Percentiles rank a stretch among this genome's conserved stretches.
Conservation (phyloP, 1,284 basidiomycete genomes). For the Abortiporus biennis region DNA sequence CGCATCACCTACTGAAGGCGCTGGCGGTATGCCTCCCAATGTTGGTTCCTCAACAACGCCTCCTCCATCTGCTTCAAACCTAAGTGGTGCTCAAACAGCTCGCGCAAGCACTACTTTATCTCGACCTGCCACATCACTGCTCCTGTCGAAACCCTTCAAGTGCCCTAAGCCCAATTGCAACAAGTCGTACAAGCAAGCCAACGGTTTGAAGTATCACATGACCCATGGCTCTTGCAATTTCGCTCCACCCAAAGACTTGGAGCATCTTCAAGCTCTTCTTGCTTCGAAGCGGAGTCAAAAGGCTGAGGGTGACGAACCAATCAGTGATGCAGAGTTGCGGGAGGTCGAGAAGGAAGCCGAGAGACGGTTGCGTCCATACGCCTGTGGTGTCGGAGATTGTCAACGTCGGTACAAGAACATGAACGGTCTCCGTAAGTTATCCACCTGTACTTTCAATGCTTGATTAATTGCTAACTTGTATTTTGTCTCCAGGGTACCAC, state of each 20-base stretch:
- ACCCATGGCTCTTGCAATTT: constrained; percentile 92
- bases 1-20: constrained; percentile 28
- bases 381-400: constrained; percentile 88
- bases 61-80: constrained; percentile 13
- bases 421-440: constrained; percentile 75
- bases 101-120: constrained; percentile 43
- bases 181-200: constrained; percentile 98
- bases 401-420: constrained; percentile 96
- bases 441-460: too few species aligned
- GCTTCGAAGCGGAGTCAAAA: constrained; percentile 47
- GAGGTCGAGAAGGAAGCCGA: constrained; percentile 82
- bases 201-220: constrained; percentile 95
- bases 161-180: constrained; percentile 97
- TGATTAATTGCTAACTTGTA: constrained; percentile 4
- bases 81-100: constrained; percentile 22
- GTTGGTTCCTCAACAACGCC: constrained; percentile 18
- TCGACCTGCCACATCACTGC: constrained; percentile 44
- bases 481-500: constrained; percentile 64
- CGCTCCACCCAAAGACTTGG: constrained; percentile 76
- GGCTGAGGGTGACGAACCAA: constrained; percentile 27
- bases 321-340: constrained; percentile 62
- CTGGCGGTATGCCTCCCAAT: constrained; percentile 17
- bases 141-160: constrained; percentile 84
- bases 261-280: constrained; percentile 62
- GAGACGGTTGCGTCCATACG: constrained; percentile 75